Percentiles rank a stretch among this genome's conserved stretches.
Evolutionary conservation across 345 rosid species (phyloP).

Genomic region (Salix suchowensis): DNA sequence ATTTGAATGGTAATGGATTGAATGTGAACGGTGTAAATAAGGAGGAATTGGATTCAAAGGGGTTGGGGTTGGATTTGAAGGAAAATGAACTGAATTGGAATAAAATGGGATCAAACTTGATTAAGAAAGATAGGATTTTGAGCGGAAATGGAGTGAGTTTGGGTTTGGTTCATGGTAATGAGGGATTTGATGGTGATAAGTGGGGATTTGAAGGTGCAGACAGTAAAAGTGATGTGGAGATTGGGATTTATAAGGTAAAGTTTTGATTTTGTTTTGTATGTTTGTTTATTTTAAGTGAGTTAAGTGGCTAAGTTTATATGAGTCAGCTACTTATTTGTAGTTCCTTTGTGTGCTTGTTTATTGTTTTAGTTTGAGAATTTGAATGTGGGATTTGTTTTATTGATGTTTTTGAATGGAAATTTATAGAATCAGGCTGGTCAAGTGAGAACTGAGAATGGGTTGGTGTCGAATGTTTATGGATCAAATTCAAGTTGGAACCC

Average conservation of each 20-base stretch:
- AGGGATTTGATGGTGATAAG: slow-evolving; percentile 18
- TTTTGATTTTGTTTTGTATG: not conserved
- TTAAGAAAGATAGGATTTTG: not conserved
- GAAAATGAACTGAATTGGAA: slow-evolving; percentile 20
- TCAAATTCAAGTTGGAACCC: slow-evolving; percentile 34
- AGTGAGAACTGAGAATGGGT: slow-evolving; percentile 23
- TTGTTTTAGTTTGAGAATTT: not conserved
- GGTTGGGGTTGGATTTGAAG: slow-evolving; percentile 16
- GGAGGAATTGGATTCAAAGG: not conserved
- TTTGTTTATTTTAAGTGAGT: not conserved
- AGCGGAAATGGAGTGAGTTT: slow-evolving; percentile 1
- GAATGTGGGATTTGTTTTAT: not conserved
- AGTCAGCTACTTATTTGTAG: not conserved
- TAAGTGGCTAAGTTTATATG: not conserved
- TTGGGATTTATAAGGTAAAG: slow-evolving; percentile 28
- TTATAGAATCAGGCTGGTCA: slow-evolving; percentile 20
- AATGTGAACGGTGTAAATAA: not conserved
- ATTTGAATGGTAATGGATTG: slow-evolving; percentile 6
- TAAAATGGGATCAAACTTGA: slow-evolving; percentile 4
- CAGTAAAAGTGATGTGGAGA: not conserved
- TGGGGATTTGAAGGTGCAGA: slow-evolving; percentile 44
- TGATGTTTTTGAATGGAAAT: slow-evolving; percentile 3
- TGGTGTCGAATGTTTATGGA: slow-evolving; percentile 10
- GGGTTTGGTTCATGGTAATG: not conserved
- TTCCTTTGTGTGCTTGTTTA: not conserved